Evolutionary conservation across 1,139 yeast genomes (phyloP).

Genomic region (Geotrichum candidum): DNA sequence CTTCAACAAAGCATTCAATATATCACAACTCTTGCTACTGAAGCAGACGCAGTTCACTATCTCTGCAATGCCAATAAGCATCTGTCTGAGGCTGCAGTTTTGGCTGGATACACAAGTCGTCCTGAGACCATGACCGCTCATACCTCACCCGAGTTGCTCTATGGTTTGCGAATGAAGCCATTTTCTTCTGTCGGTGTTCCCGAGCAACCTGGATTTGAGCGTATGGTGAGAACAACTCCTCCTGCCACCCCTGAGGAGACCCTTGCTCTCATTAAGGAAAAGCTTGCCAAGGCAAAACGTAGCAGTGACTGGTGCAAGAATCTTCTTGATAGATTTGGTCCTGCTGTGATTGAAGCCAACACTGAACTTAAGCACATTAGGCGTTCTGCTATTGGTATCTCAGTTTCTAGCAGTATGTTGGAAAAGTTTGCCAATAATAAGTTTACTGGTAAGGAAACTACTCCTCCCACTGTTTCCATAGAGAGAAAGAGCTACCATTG

Average conservation of each 20-base stretch:
- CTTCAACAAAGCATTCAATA: conserved; percentile 23
- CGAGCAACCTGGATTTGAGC: conserved; percentile 24
- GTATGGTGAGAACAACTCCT: background rate
- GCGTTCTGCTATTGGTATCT: conserved; percentile 32
- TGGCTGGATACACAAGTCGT: conserved; percentile 26
- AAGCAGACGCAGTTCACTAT: conserved; percentile 37
- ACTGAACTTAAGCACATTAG: conserved; percentile 30
- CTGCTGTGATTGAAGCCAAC: conserved; percentile 21
- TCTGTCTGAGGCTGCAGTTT: conserved; percentile 39
- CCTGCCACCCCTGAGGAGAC: background rate
- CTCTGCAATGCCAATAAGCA: conserved; percentile 39
- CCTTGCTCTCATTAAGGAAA: background rate
- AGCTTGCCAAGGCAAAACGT: conserved; percentile 2
- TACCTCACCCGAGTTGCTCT: conserved; percentile 48
- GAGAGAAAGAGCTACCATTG: conserved; percentile 28
- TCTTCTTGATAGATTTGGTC: conserved; percentile 23
- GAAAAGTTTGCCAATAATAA: conserved; percentile 1
- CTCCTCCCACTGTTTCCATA: conserved; percentile 12
- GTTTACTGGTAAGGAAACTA: background rate
- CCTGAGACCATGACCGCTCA: conserved; percentile 36
- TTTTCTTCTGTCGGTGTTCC: conserved; percentile 84
- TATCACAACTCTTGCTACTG: conserved; percentile 33
- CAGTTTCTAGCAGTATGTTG: conserved; percentile 24
- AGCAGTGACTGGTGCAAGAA: conserved; percentile 18
- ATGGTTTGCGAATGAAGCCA: conserved; percentile 68